Base-by-base conservation (phyloP, 2,329 filamentous ascomycete species). In the Incumbomyces delicatus region DNA sequence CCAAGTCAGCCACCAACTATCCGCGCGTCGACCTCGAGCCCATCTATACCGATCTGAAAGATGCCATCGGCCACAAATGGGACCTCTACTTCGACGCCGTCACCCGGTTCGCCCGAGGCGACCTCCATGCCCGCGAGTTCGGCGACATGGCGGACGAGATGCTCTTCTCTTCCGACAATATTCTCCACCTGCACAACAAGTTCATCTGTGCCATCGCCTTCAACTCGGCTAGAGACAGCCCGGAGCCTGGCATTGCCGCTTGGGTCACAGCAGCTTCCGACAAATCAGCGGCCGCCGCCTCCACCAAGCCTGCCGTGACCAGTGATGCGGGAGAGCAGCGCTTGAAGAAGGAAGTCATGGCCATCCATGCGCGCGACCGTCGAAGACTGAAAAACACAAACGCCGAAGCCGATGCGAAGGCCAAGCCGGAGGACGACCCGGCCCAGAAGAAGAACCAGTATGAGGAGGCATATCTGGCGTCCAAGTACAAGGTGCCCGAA, bases 331-430 rank as follows among this genome's bases (percentile, higher is more conserved):
- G 73, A 35, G 78, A 82, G 59, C 78, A 81, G 61, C 63, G 78
- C 52, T 62, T 81, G 41, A 82, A 81, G 64, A 71, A 71, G 22
- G 79, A 83, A 63, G 71, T 81, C 12, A 83, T 82, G 78, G 71
- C 75, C 46, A 60, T 82, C 37, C 75, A 74, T 39, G 69, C 77
- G 1, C 63, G 78, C 50, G 79, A 82, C 59, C 66, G 79, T 50
- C 72, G 77, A 55, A 67, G 79, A 48, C 62, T 79, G 42, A 79
- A 79, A 61, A 70, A 63, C 6, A 39, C 49, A 10, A 46, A 39
- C 3, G 46, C 36, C 31, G 53, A 43, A 17, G 27, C 41, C 31
- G 31, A 34, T 13, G 41, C 2, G n/a, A 35, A 35, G 13, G 29
- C 31, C 18, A 54, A 54, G 42, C 44, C 45, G 20, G 53, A 57